Percentiles rank a stretch among this genome's conserved stretches.
Evolutionary conservation across 805 yeast species (phyloP).

Genomic region (Wickerhamomyces bisporus): DNA sequence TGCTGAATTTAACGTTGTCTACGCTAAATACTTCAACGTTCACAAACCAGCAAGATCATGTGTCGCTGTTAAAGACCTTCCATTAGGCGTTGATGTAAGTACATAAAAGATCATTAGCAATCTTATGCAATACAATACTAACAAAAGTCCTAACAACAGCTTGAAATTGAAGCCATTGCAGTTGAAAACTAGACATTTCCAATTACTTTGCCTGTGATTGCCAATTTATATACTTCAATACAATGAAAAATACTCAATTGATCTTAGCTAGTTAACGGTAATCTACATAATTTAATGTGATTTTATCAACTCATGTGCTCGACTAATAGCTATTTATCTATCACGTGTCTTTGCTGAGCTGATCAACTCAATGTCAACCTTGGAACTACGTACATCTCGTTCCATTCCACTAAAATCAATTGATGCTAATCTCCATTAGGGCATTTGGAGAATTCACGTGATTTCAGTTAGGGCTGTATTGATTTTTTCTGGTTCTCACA

Average conservation of each 20-base stretch:
- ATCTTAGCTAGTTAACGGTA: too few species aligned
- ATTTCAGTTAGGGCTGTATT: neutral
- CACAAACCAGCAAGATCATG: slow-evolving; percentile 97
- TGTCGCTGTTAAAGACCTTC: slow-evolving; percentile 89
- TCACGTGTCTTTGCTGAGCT: too few species aligned
- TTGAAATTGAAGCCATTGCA: slow-evolving; percentile 93
- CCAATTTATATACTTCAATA: too few species aligned
- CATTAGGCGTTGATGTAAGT: slow-evolving; percentile 68
- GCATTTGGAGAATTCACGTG: slow-evolving; percentile 9
- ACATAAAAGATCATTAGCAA: neutral
- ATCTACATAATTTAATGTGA: too few species aligned
- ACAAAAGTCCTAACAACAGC: slow-evolving; percentile 20
- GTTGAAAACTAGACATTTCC: slow-evolving; percentile 45
- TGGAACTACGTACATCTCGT: too few species aligned
- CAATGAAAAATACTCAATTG: too few species aligned
- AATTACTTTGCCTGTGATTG: too few species aligned
- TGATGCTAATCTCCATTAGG: slow-evolving; percentile 5
- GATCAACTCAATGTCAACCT: too few species aligned
- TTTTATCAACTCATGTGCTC: too few species aligned
- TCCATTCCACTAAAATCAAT: too few species aligned
- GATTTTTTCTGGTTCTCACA: slow-evolving; percentile 1
- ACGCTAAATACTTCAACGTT: slow-evolving; percentile 64
- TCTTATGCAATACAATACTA: too few species aligned
- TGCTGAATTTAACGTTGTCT: slow-evolving; percentile 79
- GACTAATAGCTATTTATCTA: too few species aligned